Base-by-base conservation (phyloP, 2,329 filamentous ascomycete genomes). In the Ceratocystiopsis minuta region DNA sequence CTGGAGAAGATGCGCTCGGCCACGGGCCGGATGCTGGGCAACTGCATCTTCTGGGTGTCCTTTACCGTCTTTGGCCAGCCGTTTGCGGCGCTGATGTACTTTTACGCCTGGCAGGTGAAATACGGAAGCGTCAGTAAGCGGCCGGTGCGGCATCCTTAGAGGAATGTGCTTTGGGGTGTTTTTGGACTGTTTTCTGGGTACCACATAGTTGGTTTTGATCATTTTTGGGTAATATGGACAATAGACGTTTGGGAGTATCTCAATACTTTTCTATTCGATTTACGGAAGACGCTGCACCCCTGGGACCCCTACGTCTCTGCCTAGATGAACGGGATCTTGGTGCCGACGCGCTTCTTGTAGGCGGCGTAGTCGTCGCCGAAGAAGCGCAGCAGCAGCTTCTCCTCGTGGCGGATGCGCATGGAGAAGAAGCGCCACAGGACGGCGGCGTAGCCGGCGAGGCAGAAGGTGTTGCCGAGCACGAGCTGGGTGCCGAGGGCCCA, bases 71-170 rank as follows among this genome's bases (percentile, higher is more conserved):
- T 98, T 13, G 90, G 90, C 4, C 90, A 98, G 64, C 90, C 90
- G 0, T 72, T 96, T 51, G 90, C 85, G 1, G 87, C 85, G 0
- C 64, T 98, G 46, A 68, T 93, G 57, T 98, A 98, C 59, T 98
- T 95, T 59, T 96, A 96, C 57, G 87, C 87, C 1, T 98, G 90
- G 88, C 88, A 96, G 62, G 85, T 85, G 43, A 96, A 96, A 64
- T 95, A 94, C 56, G 90, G 90, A 13, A 86, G 79, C 52, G 79
- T 87, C 17, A 83, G 72, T 49, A 65, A 62, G 50, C 45, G 31
- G 44, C 10, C 39, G 42, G 28, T 16, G n/a, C 10, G 16, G 11
- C 3, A 16, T 14, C 4, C 16, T 4, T n/a, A 14, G 28, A 15
- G 36, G 10, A 7, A 7, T 5, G 11, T 7, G 13, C 36, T 38